Conservation (phyloP, 2,329 filamentous ascomycete genomes). For the Shiraia sp. region DNA sequence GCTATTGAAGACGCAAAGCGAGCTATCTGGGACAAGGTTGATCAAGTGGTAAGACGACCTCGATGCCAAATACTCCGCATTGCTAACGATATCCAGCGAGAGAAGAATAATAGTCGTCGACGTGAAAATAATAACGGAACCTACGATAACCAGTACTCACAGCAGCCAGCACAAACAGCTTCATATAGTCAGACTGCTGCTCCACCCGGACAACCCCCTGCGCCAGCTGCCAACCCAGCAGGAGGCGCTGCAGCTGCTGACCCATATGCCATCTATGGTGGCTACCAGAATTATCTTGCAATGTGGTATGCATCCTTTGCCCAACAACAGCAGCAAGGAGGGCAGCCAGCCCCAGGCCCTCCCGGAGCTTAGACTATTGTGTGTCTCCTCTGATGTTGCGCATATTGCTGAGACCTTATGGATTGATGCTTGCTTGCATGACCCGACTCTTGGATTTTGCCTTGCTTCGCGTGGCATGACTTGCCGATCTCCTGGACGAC, state of each 20-base stretch:
- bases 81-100: constrained; percentile 45
- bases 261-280: constrained; percentile 77
- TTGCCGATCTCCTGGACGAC: constrained; percentile 14
- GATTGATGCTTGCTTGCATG: constrained; percentile 46
- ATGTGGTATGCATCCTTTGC: constrained; percentile 77
- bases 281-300: constrained; percentile 78
- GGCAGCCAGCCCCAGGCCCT: constrained; percentile 34
- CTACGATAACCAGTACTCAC: constrained; percentile 52
- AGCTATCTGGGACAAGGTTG: constrained; percentile 89
- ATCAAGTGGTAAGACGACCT: constrained; percentile 71
- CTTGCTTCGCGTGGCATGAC: constrained; percentile 31
- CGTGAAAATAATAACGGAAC: constrained; percentile 40
- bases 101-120: constrained; percentile 51
- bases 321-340: constrained; percentile 51
- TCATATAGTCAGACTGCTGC: constrained; percentile 39
- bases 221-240: constrained; percentile 41
- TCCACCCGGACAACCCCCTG: constrained; percentile 30
- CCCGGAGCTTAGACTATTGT: constrained; percentile 40
- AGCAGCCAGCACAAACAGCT: constrained; percentile 42
- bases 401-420: constrained; percentile 40
- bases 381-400: constrained; percentile 40
- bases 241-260: constrained; percentile 55
- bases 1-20: constrained; percentile 80
- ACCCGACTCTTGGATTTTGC: constrained; percentile 33
- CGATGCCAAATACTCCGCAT: neutral